phyloP scores from a whole-genome alignment of 2,329 filamentous ascomycete species.

The Chaetoscypha palmicola region DNA sequence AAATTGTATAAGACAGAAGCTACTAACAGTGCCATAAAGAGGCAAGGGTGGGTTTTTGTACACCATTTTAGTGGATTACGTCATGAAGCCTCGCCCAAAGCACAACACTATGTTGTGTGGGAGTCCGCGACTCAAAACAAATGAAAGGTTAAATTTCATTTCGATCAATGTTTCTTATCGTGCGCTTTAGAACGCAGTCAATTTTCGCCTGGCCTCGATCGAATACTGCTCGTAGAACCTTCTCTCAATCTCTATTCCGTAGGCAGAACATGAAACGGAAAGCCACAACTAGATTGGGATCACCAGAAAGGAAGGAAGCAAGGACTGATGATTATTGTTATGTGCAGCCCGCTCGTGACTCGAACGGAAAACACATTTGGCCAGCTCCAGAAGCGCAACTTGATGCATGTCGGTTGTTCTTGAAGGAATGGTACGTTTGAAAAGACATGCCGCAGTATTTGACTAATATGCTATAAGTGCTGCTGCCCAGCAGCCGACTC shows the following conservation, averaged over 20 bases:
- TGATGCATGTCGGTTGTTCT: slow-evolving; percentile 46
- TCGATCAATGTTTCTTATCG: not conserved
- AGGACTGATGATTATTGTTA: slow-evolving; percentile 26
- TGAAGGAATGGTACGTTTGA: slow-evolving; percentile 45
- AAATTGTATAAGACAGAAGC: too few species aligned
- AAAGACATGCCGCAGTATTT: not conserved
- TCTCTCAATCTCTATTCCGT: not conserved
- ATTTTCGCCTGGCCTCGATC: not conserved
- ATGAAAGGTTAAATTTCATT: too few species aligned
- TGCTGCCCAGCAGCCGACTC: slow-evolving; percentile 40
- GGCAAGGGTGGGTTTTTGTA: too few species aligned
- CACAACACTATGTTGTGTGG: too few species aligned
- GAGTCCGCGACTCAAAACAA: too few species aligned
- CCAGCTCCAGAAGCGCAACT: slow-evolving; percentile 53
- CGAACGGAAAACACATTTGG: slow-evolving; percentile 41
- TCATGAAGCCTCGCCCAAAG: too few species aligned
- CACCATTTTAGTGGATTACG: too few species aligned
- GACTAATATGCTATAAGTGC: slow-evolving; percentile 39
- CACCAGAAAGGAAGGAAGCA: slow-evolving; percentile 8
- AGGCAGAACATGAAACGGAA: slow-evolving; percentile 21
- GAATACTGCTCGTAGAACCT: not conserved
- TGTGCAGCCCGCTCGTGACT: slow-evolving; percentile 8
- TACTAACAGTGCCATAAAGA: too few species aligned
- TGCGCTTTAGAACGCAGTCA: not conserved
- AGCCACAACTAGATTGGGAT: slow-evolving; percentile 5